Base-by-base conservation (phyloP, 1,284 basidiomycete genomes). In the Entoloma clypeatum region DNA sequence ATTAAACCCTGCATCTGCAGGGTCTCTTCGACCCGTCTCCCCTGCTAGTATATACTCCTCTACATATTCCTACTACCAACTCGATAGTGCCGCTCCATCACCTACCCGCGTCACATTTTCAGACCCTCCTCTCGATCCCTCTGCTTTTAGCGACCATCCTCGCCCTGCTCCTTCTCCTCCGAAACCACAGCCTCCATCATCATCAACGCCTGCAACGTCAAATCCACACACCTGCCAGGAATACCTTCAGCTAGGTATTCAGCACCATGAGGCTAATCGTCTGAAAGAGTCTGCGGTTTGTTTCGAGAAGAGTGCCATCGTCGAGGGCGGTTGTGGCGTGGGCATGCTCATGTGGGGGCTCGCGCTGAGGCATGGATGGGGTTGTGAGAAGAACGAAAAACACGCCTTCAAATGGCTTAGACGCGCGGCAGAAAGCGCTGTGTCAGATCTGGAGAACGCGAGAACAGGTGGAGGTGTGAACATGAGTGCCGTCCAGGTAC, bases 321-420 rank as follows among this genome's bases (percentile, higher is more conserved):
- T 79, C 41, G 66, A 74, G 26, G 90, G 89, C 2, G 92, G 91
- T 1, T 92, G 86, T 58, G 86, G 85, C 2, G 81, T 88, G 2
- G 92, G 92, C 9, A 93, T 93, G 90, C 68, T 93, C 47, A 92
- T 94, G 88, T 93, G 86, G 75, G 92, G 92, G 1, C 68, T 94
- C 36, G 72, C 88, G n/a, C 64, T 93, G 50, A 71, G 92, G 36
- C 89, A 93, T 61, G 92, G 90, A 1, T 95, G 92, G 92, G 92
- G 88, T 3, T 82, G 81, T 47, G 62, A 72, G 53, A 86, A 86
- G 71, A 79, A 88, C 51, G 87, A 91, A 56, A 75, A 72, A 55
- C 66, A 69, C 31, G 92, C 81, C 2, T 94, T 94, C 62, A 78
- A 77, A 53, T 94, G 90, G 87, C 67, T 95, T 52, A 74, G 81